These are phyloP conservation scores for Hirschioporus abietinus DNA, from an alignment of 768 basidiomycete genomes.

Conservation along the genomic window DNA sequence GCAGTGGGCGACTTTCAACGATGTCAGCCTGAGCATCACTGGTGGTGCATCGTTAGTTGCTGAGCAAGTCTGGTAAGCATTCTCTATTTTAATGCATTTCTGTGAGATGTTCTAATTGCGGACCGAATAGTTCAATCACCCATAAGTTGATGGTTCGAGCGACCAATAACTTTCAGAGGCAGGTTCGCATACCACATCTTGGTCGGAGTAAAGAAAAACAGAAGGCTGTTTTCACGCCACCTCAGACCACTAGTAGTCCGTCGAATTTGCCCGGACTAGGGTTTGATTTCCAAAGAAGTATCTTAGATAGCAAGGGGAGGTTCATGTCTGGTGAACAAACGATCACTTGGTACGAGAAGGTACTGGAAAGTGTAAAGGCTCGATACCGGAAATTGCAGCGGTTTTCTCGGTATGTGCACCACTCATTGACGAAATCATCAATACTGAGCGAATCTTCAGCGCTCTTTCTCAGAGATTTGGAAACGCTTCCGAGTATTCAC, in stretches of 20 bases:
- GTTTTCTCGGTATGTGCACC: slow-evolving; percentile 63
- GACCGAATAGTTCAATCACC: slow-evolving; percentile 65
- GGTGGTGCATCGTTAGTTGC: slow-evolving; percentile 90
- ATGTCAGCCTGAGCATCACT: slow-evolving; percentile 80
- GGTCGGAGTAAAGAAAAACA: slow-evolving; percentile 31
- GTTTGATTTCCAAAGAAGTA: slow-evolving; percentile 30
- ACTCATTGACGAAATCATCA: slow-evolving; percentile 3
- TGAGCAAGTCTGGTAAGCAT: slow-evolving; percentile 85
- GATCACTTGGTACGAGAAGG: slow-evolving; percentile 85
- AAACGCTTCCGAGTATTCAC: slow-evolving; percentile 86
- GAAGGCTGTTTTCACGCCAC: neutral
- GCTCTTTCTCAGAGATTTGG: slow-evolving; percentile 82
- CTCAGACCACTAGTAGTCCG: neutral
- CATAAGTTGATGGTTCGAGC: slow-evolving; percentile 92
- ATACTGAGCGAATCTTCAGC: slow-evolving; percentile 28
- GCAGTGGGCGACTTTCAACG: slow-evolving; percentile 93
- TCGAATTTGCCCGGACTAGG: slow-evolving; percentile 19
- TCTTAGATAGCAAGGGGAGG: slow-evolving; percentile 27
- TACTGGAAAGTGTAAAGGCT: slow-evolving; percentile 86
- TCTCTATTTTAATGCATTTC: slow-evolving; percentile 5
- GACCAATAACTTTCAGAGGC: slow-evolving; percentile 91
- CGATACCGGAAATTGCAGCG: slow-evolving; percentile 93
- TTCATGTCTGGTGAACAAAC: slow-evolving; percentile 80
- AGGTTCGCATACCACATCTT: slow-evolving; percentile 63
- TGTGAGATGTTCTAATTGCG: slow-evolving; percentile 1